A percentile compares a stretch with the other conserved stretches of the same genome.
These are phyloP conservation scores for Deinandra increscens DNA, from an alignment of 129 eudicot genomes.

Conservation along the genomic window DNA sequence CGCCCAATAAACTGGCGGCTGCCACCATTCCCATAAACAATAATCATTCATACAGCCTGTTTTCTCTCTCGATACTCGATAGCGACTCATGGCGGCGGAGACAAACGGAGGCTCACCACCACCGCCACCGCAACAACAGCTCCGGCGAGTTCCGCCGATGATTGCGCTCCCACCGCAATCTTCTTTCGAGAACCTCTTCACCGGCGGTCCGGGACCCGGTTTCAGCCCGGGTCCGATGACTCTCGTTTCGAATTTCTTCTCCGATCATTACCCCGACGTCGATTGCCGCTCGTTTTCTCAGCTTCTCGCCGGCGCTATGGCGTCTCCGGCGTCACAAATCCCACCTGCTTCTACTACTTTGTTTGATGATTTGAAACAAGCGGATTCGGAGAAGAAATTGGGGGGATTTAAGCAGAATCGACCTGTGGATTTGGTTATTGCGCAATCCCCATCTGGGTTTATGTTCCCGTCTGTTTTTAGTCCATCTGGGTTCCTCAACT, in stretches of 20 bases:
- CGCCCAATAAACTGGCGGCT: not conserved
- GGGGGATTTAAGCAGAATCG: constrained; percentile 79
- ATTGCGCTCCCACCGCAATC: constrained; percentile 65
- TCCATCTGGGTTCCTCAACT: constrained; percentile 64
- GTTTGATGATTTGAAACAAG: constrained; percentile 11
- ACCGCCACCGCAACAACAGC: too few species aligned
- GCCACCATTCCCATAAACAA: not conserved
- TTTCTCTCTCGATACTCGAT: too few species aligned
- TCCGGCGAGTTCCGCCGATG: constrained; percentile 52
- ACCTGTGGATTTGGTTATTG: constrained; percentile 71
- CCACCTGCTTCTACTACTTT: constrained; percentile 5
- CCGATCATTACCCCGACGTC: constrained; percentile 50
- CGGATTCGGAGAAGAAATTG: constrained; percentile 20
- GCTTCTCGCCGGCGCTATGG: constrained; percentile 91
- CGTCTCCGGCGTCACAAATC: constrained; percentile 51
- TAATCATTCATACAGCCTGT: not conserved
- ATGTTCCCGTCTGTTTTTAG: constrained; percentile 62
- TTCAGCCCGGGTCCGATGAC: constrained; percentile 96
- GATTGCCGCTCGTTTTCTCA: constrained; percentile 78
- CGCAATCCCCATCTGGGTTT: constrained; percentile 48
- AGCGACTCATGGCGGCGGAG: constrained; percentile 42
- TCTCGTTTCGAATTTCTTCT: constrained; percentile 60
- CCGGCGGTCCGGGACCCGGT: constrained; percentile 51
- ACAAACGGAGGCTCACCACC: constrained; percentile 42
- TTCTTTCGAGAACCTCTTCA: constrained; percentile 56